Percentiles rank a stretch among this genome's conserved stretches.
These are phyloP conservation scores for Sisymbrium altissimum DNA, from an alignment of 345 rosid species.

Conservation along the genomic window DNA sequence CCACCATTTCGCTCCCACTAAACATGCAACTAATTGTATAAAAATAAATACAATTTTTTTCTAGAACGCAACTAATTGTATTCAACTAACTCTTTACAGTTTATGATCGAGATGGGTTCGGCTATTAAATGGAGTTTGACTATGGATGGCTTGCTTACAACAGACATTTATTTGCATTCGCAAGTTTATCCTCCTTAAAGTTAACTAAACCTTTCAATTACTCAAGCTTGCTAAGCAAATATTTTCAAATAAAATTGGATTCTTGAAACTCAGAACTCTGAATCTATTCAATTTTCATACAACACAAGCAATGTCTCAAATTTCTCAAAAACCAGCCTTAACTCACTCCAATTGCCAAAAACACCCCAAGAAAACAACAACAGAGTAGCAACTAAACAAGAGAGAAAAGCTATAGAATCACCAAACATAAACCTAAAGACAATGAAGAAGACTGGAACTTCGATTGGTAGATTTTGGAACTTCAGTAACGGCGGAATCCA, in stretches of 20 bases:
- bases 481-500: constrained; percentile 69
- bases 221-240: neutral
- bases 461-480: neutral
- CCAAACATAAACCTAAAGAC: neutral
- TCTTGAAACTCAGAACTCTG: neutral
- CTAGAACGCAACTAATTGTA: neutral
- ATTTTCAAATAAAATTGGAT: neutral
- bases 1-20: constrained; percentile 16
- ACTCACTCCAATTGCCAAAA: constrained; percentile 7
- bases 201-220: neutral
- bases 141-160: neutral
- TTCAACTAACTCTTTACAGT: neutral
- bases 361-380: neutral
- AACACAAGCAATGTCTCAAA: constrained; percentile 18
- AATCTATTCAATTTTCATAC: constrained; percentile 14
- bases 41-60: no score
- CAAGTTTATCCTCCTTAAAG: neutral
- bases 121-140: constrained; percentile 1
- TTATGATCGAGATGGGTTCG: neutral
- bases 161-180: neutral
- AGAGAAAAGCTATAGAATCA: constrained; percentile 7
- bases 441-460: constrained; percentile 1
- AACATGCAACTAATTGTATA: neutral
- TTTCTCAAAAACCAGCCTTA: neutral
- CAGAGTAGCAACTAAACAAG: neutral